Evolutionary conservation across 2,329 filamentous ascomycete species (phyloP), one percentile per base, ranked within the genome.

Genomic region (Calonectria ilicicola): DNA sequence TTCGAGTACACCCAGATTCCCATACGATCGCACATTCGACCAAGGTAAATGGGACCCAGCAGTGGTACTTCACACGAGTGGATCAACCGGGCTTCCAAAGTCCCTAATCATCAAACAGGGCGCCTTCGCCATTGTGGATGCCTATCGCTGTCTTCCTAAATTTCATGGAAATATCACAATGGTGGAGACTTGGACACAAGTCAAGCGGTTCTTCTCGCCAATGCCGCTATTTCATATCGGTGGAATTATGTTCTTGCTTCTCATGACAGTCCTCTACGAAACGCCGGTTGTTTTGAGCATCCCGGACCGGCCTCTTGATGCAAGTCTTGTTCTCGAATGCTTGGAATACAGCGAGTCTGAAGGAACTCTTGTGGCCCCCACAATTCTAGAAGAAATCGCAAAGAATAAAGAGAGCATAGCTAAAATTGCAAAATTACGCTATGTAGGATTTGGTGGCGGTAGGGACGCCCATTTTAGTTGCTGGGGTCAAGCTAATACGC

Each of bases 371-470:
- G 70, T 85, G 5, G 81, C 85, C 1, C 86, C 86, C 0, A 81
- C 84, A 0, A 80, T 87, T 19, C 67, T 89, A 1, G 86, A 87
- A 56, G 86, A 88, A 2, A 80, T 89, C 77, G 83, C 82, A 62
- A 78, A 83, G 35, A 79, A 72, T 2, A 76, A 82, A 0, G 76
- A 83, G 2, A 76, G 81, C 2, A 70, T 84, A 3, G 74, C 78
- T 4, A 65, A 76, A 0, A 75, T 89, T 7, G 69, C 68, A 12
- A 84, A 81, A 49, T 65, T 87, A 1, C 77, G 83, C 0, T 75
- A 75, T 5, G 82, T 86, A 1, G 69, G 53, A 5, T 85, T 84
- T 70, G 84, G 82, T 15, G 86, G 85, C 49, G 86, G 85, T 84
- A 44, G 68, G 81, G 65, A 21, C n/a, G 14, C 17, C 51, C 10